Evolutionary conservation across 129 eudicot genomes (phyloP).

Genomic region (Flaveria robusta): DNA sequence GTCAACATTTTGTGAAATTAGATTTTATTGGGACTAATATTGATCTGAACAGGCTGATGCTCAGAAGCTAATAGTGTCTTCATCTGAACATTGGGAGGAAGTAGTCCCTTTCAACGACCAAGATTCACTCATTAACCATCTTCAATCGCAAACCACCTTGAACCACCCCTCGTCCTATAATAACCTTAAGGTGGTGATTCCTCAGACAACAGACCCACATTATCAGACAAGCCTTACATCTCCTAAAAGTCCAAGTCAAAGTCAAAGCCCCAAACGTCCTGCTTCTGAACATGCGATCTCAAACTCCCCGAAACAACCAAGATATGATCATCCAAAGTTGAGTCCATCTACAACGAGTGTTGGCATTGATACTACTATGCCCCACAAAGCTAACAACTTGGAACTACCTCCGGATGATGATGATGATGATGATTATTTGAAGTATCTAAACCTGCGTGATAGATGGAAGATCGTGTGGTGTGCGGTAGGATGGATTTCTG

Average conservation of each 20-base stretch:
- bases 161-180: conserved; percentile 4
- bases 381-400: not conserved
- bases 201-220: not conserved
- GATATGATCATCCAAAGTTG: conserved; percentile 14
- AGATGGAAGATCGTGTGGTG: conserved; percentile 32
- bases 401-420: not conserved
- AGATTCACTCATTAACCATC: conserved; percentile 16
- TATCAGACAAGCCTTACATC: conserved; percentile 18
- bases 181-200: conserved; percentile 27
- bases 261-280: conserved; percentile 37
- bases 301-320: conserved; percentile 29
- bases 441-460: conserved; percentile 20
- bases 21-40: conserved; percentile 3
- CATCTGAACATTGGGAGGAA: conserved; percentile 33
- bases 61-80: conserved; percentile 29
- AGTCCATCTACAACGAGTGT: conserved; percentile 14
- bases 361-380: not conserved
- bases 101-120: conserved; percentile 23
- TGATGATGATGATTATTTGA: conserved; percentile 1
- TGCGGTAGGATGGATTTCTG: conserved; percentile 36
- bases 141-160: conserved; percentile 17
- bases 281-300: conserved; percentile 26
- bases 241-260: conserved; percentile 24
- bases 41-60: conserved; percentile 32
- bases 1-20: not conserved